Evolutionary conservation across 139 green algal species (phyloP), one percentile per base, ranked within the genome.

Genomic region (Desmodesmus armatus): DNA sequence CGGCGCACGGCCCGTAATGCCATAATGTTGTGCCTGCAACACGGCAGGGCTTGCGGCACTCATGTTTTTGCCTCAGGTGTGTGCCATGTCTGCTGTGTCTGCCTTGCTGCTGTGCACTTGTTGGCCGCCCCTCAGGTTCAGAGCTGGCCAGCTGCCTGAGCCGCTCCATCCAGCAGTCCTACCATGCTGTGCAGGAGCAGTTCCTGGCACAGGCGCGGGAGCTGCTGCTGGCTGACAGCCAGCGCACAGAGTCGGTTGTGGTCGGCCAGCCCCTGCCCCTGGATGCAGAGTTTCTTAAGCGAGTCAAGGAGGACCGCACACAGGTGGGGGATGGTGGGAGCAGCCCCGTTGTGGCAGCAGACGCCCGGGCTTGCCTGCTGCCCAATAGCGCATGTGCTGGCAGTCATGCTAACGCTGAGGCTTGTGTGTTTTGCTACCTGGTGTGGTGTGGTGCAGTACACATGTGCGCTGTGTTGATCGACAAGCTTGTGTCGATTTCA

Each of bases 191-290:
- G 7, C 82, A 87, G 58, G 41, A 82, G 71, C 47, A 76, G 51
- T 87, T 78, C 60, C 43, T 87, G 55, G 82, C 71, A 13, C 15
- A 55, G 47, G 71, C 60, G 21, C 71, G 82, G 5, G 72, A 81
- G 29, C 47, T 79, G 33, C 39, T 81, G 39, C 9, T 51, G 33
- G 35, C 31, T 31, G 51, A 74, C 31, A 72, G 74, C 71, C 40
- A 31, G 5, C 51, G 47, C 33, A 72, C 55, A 51, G 35, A 77
- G 31, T 40, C 82, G 19, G 82, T 77, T 3, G 43, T 65, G 17
- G 82, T 87, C 31, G 82, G 82, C 25, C 53, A 66, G 72, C 82
- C 82, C 19, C 72, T 87, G 71, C 82, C 82, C 15, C 58, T 87
- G 33, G 82, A 87, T 33, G 35, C 58, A 21, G 44, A 0, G 3